Evolutionary conservation across 2,329 filamentous ascomycete genomes (phyloP).

Genomic region (Aureobasidium sp.): DNA sequence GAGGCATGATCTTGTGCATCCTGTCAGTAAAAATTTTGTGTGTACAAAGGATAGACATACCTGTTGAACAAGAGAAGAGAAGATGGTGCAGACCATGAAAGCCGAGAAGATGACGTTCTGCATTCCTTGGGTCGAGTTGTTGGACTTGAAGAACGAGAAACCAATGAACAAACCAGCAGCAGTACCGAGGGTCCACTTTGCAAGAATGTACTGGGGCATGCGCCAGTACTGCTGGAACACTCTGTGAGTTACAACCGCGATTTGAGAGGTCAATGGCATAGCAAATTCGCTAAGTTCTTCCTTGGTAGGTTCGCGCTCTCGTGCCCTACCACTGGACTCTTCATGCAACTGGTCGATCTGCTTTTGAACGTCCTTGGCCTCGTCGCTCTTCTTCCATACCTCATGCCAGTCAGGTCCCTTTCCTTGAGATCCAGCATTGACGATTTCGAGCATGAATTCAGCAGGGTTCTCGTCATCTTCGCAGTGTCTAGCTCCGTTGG

Average conservation of each 20-base stretch:
- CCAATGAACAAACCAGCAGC: conserved; percentile 41
- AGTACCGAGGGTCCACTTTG: conserved; percentile 50
- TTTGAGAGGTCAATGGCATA: conserved; percentile 29
- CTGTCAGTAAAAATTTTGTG: neutral
- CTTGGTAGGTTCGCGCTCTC: conserved; percentile 16
- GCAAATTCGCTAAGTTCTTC: conserved; percentile 36
- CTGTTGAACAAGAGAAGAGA: conserved; percentile 15
- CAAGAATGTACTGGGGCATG: conserved; percentile 40
- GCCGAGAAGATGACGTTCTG: conserved; percentile 40
- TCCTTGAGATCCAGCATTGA: conserved; percentile 20
- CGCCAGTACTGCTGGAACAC: conserved; percentile 40
- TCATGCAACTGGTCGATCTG: conserved; percentile 33
- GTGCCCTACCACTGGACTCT: conserved; percentile 22
- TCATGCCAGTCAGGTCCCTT: conserved; percentile 32
- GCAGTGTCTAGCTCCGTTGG: conserved; percentile 53
- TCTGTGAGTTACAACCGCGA: conserved; percentile 30
- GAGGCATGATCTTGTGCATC: conserved; percentile 44
- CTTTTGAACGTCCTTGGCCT: conserved; percentile 24
- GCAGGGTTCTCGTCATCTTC: conserved; percentile 54
- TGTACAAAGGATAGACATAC: neutral
- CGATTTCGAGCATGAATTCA: conserved; percentile 61
- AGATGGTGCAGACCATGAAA: conserved; percentile 40
- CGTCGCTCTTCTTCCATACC: conserved; percentile 29
- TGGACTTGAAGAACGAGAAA: conserved; percentile 35
- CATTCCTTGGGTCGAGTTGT: conserved; percentile 31